Base-by-base conservation (phyloP, 179 eudicot genomes). In the Beta corolliflora region DNA sequence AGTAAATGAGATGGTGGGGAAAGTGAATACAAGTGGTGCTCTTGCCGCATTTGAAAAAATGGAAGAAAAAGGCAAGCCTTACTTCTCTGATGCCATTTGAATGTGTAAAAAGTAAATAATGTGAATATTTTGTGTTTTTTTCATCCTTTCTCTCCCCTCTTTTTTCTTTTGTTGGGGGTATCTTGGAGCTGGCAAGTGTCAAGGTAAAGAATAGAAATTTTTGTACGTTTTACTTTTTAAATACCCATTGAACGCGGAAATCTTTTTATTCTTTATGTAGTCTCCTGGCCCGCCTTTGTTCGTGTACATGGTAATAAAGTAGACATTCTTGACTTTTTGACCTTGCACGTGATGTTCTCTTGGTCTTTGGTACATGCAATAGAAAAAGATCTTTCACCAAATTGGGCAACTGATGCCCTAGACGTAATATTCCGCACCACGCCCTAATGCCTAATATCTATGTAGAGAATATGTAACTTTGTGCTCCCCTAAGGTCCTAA, bases 1-100 rank as follows among this genome's bases (percentile, higher is more conserved):
- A 91, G 98, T 96, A 53, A 92, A 85, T 72, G 98, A 94, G 89
- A 93, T 94, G 98, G 79, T 96, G 81, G 97, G 97, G 44, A 96
- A 93, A 86, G 99, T 96, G 74, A 94, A 93, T 81, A 96, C 98
- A 69, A 94, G 98, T 80, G 88, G 95, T 81, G 99, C 99, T 82
- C 98, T 96, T 85, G 89, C 96, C 9, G 97, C 97, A 69, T 94
- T 94, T 82, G 99, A 94, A 83, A 96, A 91, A 89, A 94, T 94
- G 98, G 98, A 96, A 83, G 99, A 94, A 86, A 94, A 96, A 88
- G 98, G 99, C 88, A 77, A n/a, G 83, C 36, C 16, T 71, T 65
- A 44, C 63, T 19, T 12, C 15, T 63, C 21, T 73, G 41, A 19
- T 9, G 25, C 66, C 16, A 23, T 9, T 48, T 48, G 53, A 48